phyloP scores from a whole-genome alignment of 2,329 filamentous ascomycete genomes.

The Aspergillus nomiae region DNA sequence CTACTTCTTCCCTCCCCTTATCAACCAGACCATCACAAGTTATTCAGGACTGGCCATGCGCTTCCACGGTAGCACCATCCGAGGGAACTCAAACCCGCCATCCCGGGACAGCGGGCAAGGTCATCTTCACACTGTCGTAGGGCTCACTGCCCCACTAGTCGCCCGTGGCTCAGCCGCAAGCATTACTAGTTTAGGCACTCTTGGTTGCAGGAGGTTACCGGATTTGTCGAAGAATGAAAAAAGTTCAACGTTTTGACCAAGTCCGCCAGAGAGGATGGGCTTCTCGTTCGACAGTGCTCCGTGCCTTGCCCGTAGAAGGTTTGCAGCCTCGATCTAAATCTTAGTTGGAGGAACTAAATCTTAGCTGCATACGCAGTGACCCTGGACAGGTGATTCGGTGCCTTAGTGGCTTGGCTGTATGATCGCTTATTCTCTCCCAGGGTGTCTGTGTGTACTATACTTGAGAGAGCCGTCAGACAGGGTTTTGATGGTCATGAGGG shows the following conservation, averaged over 20 bases:
- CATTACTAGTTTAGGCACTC: not conserved
- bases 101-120: slow-evolving; percentile 1
- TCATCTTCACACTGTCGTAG: slow-evolving; percentile 10
- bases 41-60: not conserved
- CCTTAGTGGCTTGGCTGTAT: slow-evolving; percentile 2
- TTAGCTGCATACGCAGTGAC: slow-evolving; percentile 1
- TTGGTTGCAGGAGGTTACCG: not conserved
- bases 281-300: not conserved
- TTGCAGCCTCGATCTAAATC: slow-evolving; percentile 8
- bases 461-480: not conserved
- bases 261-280: not conserved
- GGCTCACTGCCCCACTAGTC: slow-evolving; percentile 3
- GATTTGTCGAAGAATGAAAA: not conserved
- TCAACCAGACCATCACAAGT: not conserved
- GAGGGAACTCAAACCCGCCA: not conserved
- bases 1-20: not conserved
- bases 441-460: not conserved
- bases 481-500: not conserved
- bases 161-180: slow-evolving; percentile 6
- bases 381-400: not conserved
- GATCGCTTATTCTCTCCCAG: slow-evolving; percentile 1
- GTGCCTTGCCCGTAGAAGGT: slow-evolving; percentile 1
- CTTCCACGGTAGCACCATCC: slow-evolving; percentile 1
- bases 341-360: slow-evolving; percentile 2
- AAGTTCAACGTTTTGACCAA: not conserved